These are phyloP conservation scores for Wickerhamomyces silvicola DNA, from an alignment of 805 yeast genomes.

Conservation along the genomic window DNA sequence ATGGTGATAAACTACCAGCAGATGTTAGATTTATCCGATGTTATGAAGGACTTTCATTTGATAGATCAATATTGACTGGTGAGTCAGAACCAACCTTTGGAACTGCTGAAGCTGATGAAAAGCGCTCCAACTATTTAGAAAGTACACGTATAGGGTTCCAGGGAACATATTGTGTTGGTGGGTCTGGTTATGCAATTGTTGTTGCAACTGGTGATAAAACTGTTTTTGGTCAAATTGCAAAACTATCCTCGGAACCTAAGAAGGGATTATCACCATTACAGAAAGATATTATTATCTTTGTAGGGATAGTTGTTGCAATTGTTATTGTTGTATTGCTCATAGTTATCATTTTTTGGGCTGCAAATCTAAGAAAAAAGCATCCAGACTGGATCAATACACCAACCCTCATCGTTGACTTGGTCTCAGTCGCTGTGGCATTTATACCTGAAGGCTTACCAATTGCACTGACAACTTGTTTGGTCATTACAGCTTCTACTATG, in stretches of 20 bases:
- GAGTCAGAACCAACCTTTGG: constrained; percentile 38
- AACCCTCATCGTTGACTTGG: constrained; percentile 35
- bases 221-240: constrained; percentile 41
- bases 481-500: constrained; percentile 43
- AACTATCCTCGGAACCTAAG: constrained; percentile 33
- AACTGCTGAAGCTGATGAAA: constrained; percentile 20
- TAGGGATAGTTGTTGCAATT: constrained; percentile 21
- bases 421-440: constrained; percentile 42
- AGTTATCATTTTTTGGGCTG: constrained; percentile 35
- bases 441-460: constrained; percentile 47
- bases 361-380: constrained; percentile 32
- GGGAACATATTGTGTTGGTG: constrained; percentile 38
- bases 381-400: constrained; percentile 37
- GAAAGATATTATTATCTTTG: constrained; percentile 33
- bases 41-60: constrained; percentile 35
- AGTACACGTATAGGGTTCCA: constrained; percentile 38
- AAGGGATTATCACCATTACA: constrained; percentile 36
- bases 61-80: constrained; percentile 43
- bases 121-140: constrained; percentile 35
- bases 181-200: constrained; percentile 38
- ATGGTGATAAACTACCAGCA: constrained; percentile 40
- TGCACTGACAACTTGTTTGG: constrained; percentile 43
- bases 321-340: constrained; percentile 26
- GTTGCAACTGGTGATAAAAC: constrained; percentile 39
- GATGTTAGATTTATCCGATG: constrained; percentile 35